Evolutionary conservation across 2,329 filamentous ascomycete genomes (phyloP), one percentile per base, ranked within the genome.

Genomic region (Sporothrix inflata): DNA sequence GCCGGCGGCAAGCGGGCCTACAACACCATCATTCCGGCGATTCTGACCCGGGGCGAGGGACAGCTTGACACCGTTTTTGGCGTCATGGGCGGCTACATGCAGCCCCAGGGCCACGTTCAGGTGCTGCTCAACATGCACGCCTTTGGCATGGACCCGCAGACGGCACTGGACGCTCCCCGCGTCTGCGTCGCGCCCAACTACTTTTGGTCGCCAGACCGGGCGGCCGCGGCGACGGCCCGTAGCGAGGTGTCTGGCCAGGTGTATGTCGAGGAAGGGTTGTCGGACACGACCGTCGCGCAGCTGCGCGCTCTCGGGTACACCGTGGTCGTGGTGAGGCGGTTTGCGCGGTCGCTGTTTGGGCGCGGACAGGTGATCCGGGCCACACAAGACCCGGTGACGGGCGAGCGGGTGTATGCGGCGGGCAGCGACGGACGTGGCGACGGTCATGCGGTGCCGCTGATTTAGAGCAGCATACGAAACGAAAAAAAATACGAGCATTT

Each of bases 11-110:
- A 98, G 83, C 83, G 95, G 47, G 94, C 95, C 0, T 98, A 98
- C 82, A 95, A 98, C 81, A 98, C 95, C 63, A 98, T 98, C 79
- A 98, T 98, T 76, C 95, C 95, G 0, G 94, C 92, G 0, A 86
- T 98, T 81, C 88, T 94, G 21, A 98, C 95, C 0, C 92, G 95
- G 16, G 72, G 47, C 21, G 16, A 45, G 0, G 40, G 42, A 21
- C n/a, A 38, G 1, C 70, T 94, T 5, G 60, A 70, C 60, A 45
- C 73, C 4, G 71, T 75, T 34, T 67, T 75, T 76, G 95, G 95
- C 57, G 94, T 98, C 74, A 98, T 98, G 95, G 95, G 95, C 45
- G 94, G 94, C 0, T 97, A 96, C 80, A 98, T 98, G 92, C 95
- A 98, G 81, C 95, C 95, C 0, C 95, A 98, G 80, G 95, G 94